Evolutionary conservation across 495 filamentous ascomycete genomes (phyloP).

Genomic region (Penicillium riverlandense): DNA sequence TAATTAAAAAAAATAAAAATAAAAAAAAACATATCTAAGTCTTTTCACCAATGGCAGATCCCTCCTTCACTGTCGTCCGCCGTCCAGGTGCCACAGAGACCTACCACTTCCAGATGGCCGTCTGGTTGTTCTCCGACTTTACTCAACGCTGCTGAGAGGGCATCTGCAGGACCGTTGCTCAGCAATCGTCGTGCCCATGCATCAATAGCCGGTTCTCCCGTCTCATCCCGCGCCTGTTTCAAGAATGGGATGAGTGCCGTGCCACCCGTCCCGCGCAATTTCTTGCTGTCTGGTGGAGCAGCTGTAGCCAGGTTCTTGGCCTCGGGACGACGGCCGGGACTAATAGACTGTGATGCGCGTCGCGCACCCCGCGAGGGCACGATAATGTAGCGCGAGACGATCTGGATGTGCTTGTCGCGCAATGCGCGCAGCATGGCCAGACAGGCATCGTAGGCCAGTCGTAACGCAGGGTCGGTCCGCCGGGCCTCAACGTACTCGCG

Average conservation of each 20-base stretch:
- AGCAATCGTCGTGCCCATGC: conserved; percentile 72
- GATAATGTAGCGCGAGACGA: conserved; percentile 95
- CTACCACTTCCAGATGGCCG: conserved; percentile 62
- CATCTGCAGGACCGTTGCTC: conserved; percentile 43
- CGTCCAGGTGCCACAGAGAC: conserved; percentile 78
- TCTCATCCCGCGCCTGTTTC: conserved; percentile 93
- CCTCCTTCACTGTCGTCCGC: conserved; percentile 78
- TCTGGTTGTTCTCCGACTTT: conserved; percentile 60
- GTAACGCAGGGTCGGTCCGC: conserved; percentile 53
- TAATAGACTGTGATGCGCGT: conserved; percentile 35
- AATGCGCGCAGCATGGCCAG: conserved; percentile 84
- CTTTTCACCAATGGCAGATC: conserved; percentile 54
- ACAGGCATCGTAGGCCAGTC: conserved; percentile 82
- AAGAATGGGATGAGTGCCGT: conserved; percentile 90
- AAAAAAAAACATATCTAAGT: background rate
- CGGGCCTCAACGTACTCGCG: conserved; percentile 71
- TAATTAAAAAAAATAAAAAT: too few relatives aligned
- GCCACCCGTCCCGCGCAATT: conserved; percentile 83
- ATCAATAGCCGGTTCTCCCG: conserved; percentile 83
- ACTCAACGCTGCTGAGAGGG: conserved; percentile 41
- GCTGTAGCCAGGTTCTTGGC: conserved; percentile 59
- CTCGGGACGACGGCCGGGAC: conserved; percentile 32
- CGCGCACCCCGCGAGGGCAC: conserved; percentile 52
- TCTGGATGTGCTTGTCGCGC: conserved; percentile 91
- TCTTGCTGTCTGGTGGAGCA: conserved; percentile 38